phyloP scores from a whole-genome alignment of 1,284 basidiomycete species.

The Ustilago tritici region DNA sequence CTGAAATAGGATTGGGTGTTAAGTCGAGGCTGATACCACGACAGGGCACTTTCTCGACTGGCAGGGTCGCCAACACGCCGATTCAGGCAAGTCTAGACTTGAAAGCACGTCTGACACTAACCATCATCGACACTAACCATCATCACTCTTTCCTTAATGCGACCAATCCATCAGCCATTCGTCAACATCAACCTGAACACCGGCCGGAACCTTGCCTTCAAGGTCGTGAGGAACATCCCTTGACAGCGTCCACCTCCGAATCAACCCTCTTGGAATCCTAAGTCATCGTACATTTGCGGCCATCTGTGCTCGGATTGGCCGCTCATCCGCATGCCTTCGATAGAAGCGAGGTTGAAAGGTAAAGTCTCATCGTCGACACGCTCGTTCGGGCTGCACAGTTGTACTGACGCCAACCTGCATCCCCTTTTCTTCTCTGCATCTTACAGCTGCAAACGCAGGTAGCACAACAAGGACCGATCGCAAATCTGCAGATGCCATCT shows the following conservation, averaged over 20 bases:
- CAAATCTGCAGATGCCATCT: conserved; percentile 47
- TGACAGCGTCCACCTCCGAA: neutral
- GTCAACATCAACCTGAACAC: neutral
- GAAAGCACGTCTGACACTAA: neutral
- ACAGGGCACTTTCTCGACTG: neutral
- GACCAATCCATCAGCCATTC: neutral
- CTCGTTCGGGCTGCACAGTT: neutral
- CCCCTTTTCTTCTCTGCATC: neutral
- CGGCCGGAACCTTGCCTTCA: neutral
- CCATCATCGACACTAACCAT: neutral
- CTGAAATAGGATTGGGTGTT: no score
- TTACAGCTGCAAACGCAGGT: conserved; percentile 34
- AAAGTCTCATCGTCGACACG: neutral
- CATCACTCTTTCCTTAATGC: neutral
- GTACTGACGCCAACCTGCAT: conserved; percentile 3
- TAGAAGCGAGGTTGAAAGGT: conserved; percentile 42
- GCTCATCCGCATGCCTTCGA: conserved; percentile 30
- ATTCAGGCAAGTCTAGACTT: neutral
- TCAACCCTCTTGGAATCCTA: neutral
- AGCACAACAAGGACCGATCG: conserved; percentile 28
- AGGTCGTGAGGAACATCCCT: neutral
- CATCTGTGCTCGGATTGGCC: neutral
- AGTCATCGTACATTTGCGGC: neutral
- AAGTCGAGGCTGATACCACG: neutral
- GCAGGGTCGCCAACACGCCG: no score